A percentile compares a stretch with the other conserved stretches of the same genome.
phyloP scores from a whole-genome alignment of 2,329 filamentous ascomycete species.

The Xylaria arbuscula region DNA sequence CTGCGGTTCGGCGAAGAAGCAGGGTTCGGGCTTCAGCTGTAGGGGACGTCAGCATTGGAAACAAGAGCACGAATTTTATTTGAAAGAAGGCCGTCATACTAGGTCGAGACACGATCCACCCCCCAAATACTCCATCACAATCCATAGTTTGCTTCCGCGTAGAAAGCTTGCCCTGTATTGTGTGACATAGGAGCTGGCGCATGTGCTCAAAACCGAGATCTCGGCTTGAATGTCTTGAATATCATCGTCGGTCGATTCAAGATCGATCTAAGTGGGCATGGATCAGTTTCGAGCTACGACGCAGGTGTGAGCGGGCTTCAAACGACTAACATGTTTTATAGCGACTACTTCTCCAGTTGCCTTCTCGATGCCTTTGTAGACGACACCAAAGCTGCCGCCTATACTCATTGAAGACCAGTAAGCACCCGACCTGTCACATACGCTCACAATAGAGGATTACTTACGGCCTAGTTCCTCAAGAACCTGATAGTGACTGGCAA shows the following conservation, averaged over 20 bases:
- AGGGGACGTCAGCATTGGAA: conserved; percentile 48
- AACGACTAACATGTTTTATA: conserved; percentile 87
- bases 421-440: background rate
- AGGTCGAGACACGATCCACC: conserved; percentile 95
- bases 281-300: conserved; percentile 23
- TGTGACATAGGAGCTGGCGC: conserved; percentile 91
- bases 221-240: conserved; percentile 98
- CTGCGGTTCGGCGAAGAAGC: conserved; percentile 83
- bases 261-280: conserved; percentile 79
- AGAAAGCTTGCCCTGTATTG: conserved; percentile 97
- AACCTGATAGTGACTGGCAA: conserved; percentile 91
- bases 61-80: conserved; percentile 2
- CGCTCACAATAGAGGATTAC: conserved; percentile 53
- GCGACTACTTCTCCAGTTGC: conserved; percentile 92
- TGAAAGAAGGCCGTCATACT: conserved; percentile 60
- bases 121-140: conserved; percentile 97
- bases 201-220: conserved; percentile 94
- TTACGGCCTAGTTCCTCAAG: conserved; percentile 95
- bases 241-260: conserved; percentile 98
- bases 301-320: conserved; percentile 2
- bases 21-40: conserved; percentile 82
- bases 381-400: conserved; percentile 96
- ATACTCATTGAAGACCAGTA: conserved; percentile 31
- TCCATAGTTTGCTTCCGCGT: conserved; percentile 97
- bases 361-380: conserved; percentile 96